Conservation (phyloP, 768 basidiomycete species). For the Tephrocybe sp. region DNA sequence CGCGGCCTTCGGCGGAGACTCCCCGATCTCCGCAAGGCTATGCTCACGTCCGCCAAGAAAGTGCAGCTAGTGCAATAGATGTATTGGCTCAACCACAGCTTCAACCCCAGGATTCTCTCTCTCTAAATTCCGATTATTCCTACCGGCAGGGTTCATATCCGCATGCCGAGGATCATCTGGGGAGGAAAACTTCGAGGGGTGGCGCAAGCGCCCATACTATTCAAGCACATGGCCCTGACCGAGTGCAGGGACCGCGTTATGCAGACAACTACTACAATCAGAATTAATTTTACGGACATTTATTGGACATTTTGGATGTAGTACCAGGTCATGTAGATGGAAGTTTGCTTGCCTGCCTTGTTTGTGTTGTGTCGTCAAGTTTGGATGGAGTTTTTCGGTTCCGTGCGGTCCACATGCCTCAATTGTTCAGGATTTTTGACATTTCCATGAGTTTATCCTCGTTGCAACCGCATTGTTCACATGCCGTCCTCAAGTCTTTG, state of each 20-base stretch:
- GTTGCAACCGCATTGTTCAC: slow-evolving; percentile 2
- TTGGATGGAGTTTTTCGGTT: background rate
- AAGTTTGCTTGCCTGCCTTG: no score
- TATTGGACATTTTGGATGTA: background rate
- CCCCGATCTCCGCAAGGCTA: slow-evolving; percentile 33
- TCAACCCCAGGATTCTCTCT: slow-evolving; percentile 43
- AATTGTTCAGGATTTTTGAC: slow-evolving; percentile 4
- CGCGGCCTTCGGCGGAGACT: slow-evolving; percentile 49
- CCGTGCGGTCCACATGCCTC: background rate
- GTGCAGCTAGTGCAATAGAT: slow-evolving; percentile 55
- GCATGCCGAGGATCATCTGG: slow-evolving; percentile 21
- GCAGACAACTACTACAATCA: slow-evolving; percentile 6
- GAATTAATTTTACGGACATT: background rate
- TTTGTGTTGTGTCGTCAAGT: no score
- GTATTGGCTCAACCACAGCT: slow-evolving; percentile 51
- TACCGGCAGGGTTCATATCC: slow-evolving; percentile 32
- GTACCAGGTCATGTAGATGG: no score
- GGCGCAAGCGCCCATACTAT: slow-evolving; percentile 5
- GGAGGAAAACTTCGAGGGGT: slow-evolving; percentile 17
- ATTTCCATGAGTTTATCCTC: background rate
- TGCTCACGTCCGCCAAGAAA: slow-evolving; percentile 54
- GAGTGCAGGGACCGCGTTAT: slow-evolving; percentile 3
- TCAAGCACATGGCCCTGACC: slow-evolving; percentile 1
- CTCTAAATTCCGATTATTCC: slow-evolving; percentile 27
- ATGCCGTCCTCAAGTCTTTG: background rate